phyloP scores from a whole-genome alignment of 2,329 filamentous ascomycete species.

The Aspergillus melleus region DNA sequence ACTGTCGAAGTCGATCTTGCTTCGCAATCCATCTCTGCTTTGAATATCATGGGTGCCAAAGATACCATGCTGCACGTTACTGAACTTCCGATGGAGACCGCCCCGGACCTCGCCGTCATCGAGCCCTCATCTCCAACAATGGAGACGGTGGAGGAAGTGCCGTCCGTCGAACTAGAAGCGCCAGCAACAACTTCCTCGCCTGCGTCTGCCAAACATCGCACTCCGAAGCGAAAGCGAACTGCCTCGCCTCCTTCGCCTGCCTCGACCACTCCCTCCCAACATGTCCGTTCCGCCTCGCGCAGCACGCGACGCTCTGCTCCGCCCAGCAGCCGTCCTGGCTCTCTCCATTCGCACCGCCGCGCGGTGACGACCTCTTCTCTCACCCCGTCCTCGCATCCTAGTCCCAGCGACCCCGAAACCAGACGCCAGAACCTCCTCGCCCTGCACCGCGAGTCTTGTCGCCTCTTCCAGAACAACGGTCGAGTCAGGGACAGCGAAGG shows the following conservation, averaged over 20 bases:
- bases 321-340: constrained; percentile 25
- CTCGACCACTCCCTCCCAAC: constrained; percentile 20
- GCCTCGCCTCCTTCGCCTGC: constrained; percentile 33
- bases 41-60: background rate
- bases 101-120: background rate
- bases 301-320: constrained; percentile 32
- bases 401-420: constrained; percentile 21
- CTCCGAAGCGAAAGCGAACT: constrained; percentile 23
- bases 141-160: background rate
- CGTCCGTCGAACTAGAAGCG: background rate
- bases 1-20: background rate
- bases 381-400: constrained; percentile 22
- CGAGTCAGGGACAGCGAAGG: background rate
- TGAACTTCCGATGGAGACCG: background rate
- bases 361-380: constrained; percentile 24
- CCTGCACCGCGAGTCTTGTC: constrained; percentile 43
- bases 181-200: background rate
- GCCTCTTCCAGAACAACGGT: constrained; percentile 35
- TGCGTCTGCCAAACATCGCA: constrained; percentile 6
- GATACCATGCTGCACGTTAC: background rate
- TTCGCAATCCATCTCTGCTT: constrained; percentile 2
- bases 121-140: background rate
- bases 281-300: constrained; percentile 35
- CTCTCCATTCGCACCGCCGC: constrained; percentile 30
- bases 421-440: constrained; percentile 38